Conservation (phyloP, 345 rosid species). For the Camelina laxa region DNA sequence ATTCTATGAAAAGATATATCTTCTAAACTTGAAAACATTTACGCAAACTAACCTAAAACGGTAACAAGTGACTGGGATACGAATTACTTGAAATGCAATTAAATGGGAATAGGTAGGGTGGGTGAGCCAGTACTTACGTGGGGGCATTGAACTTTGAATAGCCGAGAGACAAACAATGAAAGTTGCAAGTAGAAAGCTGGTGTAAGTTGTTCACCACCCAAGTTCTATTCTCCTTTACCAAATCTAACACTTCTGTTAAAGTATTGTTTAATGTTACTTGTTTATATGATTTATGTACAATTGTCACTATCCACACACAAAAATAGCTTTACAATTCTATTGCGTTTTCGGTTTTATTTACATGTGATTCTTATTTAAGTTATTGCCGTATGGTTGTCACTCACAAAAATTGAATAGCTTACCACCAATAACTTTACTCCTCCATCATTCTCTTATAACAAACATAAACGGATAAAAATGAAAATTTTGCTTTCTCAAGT, state of each 20-base stretch:
- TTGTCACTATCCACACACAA: background rate
- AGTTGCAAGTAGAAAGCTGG: constrained; percentile 28
- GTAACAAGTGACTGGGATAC: constrained; percentile 20
- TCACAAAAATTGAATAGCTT: too few relatives aligned
- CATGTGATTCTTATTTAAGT: too few relatives aligned
- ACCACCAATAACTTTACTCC: too few relatives aligned
- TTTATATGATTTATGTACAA: background rate
- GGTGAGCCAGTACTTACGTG: constrained; percentile 38
- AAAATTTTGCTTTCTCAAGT: too few relatives aligned
- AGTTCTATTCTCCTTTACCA: background rate
- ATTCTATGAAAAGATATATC: background rate
- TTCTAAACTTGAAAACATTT: background rate
- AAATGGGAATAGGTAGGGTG: constrained; percentile 26
- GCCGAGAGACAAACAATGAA: background rate
- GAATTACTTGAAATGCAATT: constrained; percentile 9
- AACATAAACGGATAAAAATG: too few relatives aligned
- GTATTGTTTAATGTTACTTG: constrained; percentile 2
- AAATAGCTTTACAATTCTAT: background rate
- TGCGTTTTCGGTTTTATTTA: too few relatives aligned
- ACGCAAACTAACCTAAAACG: background rate
- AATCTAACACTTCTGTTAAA: background rate
- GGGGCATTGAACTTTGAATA: constrained; percentile 30
- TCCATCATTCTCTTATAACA: too few relatives aligned
- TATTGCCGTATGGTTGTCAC: too few relatives aligned
- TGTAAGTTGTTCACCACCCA: constrained; percentile 37